Evolutionary conservation across 2,329 filamentous ascomycete genomes (phyloP), one percentile per base, ranked within the genome.

Genomic region (Alternaria gansuensis): DNA sequence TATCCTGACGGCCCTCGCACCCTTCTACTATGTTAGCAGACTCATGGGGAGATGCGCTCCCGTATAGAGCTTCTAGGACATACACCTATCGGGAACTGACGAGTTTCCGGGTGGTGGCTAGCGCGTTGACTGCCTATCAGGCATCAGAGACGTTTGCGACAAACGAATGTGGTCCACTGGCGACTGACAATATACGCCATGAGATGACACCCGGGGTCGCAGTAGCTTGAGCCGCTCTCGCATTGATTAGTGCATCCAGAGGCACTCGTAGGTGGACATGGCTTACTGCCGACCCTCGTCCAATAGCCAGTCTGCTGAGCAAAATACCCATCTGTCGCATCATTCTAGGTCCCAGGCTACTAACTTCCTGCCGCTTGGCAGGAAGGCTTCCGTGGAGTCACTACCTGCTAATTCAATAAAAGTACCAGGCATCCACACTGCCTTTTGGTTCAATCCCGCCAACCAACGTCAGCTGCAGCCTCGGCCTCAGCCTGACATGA

Each of bases 391-490:
- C 11, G 26, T 28, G 48, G 49, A 43, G 39, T 58, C 50, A 52
- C 36, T 17, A 31, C 29, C 36, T 33, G 28, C 21, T 31, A 7
- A 23, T 23, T 29, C 21, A 36, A 28, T 46, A 14, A 31, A 54
- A 29, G 44, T 39, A 54, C 36, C 54, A 59, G 59, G 46, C 59
- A 24, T 34, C 17, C 52, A 24, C 21, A 28, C 49, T 41, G 41
- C 49, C 36, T 33, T 40, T 17, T 23, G 29, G n/a, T 33, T 46
- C 28, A 8, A 14, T 28, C 46, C 37, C 44, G 23, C 39, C 24
- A 40, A 36, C 49, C 34, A 29, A 51, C 17, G 45, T 52, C 40
- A 54, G 49, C 53, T 34, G 52, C 37, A 48, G 49, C 49, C 44
- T 54, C 37, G 48, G 36, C 44, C 54, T 54, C 37, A 51, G 36